These are phyloP conservation scores for Cryptococcus wingfieldii DNA, from an alignment of 1,284 basidiomycete species.

Conservation along the genomic window DNA sequence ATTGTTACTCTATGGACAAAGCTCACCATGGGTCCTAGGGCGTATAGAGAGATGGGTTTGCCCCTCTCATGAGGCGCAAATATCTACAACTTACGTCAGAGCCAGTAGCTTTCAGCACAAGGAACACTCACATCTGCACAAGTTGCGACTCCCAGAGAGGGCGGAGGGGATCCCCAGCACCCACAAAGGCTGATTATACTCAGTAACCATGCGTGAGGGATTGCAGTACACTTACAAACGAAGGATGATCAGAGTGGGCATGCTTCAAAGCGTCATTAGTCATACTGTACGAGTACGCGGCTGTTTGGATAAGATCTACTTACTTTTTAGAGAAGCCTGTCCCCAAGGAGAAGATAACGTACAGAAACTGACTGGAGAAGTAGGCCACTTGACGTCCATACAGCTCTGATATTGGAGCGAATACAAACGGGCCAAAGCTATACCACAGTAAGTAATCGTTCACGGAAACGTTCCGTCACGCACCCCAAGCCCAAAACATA, in stretches of 20 bases:
- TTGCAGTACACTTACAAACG: constrained; percentile 30
- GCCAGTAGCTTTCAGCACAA: background rate
- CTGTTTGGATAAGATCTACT: constrained; percentile 4
- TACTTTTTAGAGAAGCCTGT: constrained; percentile 39
- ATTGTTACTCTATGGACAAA: background rate
- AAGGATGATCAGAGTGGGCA: constrained; percentile 36
- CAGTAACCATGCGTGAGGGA: no score
- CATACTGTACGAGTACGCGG: background rate
- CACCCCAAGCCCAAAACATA: constrained; percentile 47
- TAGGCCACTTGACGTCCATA: constrained; percentile 51
- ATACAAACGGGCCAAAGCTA: constrained; percentile 49
- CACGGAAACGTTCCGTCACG: constrained; percentile 2
- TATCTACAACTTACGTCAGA: constrained; percentile 15
- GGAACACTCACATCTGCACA: constrained; percentile 40
- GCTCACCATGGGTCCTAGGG: constrained; percentile 41
- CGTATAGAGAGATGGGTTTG: constrained; percentile 42
- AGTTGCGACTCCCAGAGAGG: constrained; percentile 46
- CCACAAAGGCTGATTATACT: constrained; percentile 33
- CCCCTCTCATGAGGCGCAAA: constrained; percentile 42
- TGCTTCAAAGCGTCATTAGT: constrained; percentile 16
- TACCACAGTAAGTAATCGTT: background rate
- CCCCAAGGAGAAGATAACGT: constrained; percentile 43
- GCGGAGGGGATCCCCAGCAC: constrained; percentile 41
- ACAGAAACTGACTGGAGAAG: constrained; percentile 28
- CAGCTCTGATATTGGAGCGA: constrained; percentile 51